A percentile compares a stretch with the other conserved stretches of the same genome.
These are phyloP conservation scores for Pontederia crassipes DNA, from an alignment of 176 grass and related monocot species.

Conservation along the genomic window DNA sequence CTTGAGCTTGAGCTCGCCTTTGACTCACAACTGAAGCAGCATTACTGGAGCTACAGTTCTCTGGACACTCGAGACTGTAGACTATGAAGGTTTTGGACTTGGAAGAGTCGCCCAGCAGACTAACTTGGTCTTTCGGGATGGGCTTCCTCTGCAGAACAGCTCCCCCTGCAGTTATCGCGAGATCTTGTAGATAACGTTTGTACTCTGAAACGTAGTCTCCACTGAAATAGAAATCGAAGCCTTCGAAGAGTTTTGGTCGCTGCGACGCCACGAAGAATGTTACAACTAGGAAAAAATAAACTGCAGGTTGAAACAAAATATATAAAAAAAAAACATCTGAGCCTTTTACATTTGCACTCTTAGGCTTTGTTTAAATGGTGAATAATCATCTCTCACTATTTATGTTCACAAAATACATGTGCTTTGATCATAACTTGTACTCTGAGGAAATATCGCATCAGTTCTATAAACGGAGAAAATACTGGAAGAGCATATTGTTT, in stretches of 20 bases:
- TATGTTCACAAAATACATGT: too few relatives aligned
- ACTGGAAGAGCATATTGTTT: too few relatives aligned
- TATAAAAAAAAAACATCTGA: background rate
- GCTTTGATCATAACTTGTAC: too few relatives aligned
- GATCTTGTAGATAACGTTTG: conserved; percentile 73
- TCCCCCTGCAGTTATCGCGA: conserved; percentile 51
- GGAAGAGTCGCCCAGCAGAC: conserved; percentile 44
- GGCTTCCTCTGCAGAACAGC: conserved; percentile 63
- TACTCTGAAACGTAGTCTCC: conserved; percentile 51
- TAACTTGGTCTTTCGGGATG: conserved; percentile 57
- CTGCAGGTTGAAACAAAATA: background rate
- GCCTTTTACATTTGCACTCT: too few relatives aligned
- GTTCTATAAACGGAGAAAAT: too few relatives aligned
- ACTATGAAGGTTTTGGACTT: conserved; percentile 23
- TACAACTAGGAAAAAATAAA: background rate
- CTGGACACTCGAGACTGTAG: conserved; percentile 37
- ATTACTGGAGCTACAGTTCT: conserved; percentile 15
- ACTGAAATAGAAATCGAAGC: conserved; percentile 59
- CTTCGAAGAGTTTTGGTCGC: conserved; percentile 52
- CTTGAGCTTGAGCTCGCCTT: conserved; percentile 31
- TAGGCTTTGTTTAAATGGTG: too few relatives aligned
- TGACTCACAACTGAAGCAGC: background rate
- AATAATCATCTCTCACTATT: too few relatives aligned
- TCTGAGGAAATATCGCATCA: too few relatives aligned
- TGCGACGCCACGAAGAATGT: conserved; percentile 18